Conservation (phyloP, 495 filamentous ascomycete species). For the Jackrogersella minutella region DNA sequence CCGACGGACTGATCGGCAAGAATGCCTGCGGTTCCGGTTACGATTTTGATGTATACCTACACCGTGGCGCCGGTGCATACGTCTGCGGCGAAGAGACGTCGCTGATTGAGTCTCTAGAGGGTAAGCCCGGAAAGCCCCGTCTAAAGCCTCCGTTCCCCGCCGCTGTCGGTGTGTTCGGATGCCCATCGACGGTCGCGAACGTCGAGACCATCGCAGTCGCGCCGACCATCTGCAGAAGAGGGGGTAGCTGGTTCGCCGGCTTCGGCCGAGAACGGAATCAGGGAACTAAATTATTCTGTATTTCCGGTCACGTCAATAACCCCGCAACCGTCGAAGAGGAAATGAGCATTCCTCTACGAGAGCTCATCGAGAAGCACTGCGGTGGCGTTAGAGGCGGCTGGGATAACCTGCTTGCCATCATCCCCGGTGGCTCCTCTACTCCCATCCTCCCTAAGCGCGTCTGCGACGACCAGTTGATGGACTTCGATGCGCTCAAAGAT, state of each 20-base stretch:
- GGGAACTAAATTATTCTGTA: slow-evolving; percentile 98
- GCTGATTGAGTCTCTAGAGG: slow-evolving; percentile 96
- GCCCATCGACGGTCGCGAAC: slow-evolving; percentile 96
- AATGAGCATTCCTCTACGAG: slow-evolving; percentile 93
- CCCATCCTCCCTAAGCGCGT: slow-evolving; percentile 88
- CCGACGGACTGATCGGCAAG: slow-evolving; percentile 92
- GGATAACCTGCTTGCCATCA: slow-evolving; percentile 95
- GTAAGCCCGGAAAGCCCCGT: slow-evolving; percentile 97
- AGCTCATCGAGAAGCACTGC: slow-evolving; percentile 97
- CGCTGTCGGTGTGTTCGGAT: slow-evolving; percentile 95
- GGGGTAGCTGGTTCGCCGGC: slow-evolving; percentile 86
- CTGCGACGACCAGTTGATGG: slow-evolving; percentile 96
- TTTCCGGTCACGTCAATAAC: slow-evolving; percentile 99
- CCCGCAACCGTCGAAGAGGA: slow-evolving; percentile 97
- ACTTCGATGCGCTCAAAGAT: slow-evolving; percentile 98
- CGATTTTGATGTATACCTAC: slow-evolving; percentile 96
- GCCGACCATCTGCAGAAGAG: slow-evolving; percentile 93
- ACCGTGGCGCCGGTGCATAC: slow-evolving; percentile 97
- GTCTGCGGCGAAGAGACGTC: slow-evolving; percentile 98
- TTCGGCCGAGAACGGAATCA: slow-evolving; percentile 95
- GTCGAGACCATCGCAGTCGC: slow-evolving; percentile 96
- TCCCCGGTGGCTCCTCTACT: slow-evolving; percentile 95
- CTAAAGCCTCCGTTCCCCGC: slow-evolving; percentile 99
- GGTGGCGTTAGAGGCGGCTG: slow-evolving; percentile 95
- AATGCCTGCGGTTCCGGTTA: slow-evolving; percentile 97